These are phyloP conservation scores for Corylus avellana DNA, from an alignment of 306 rosid genomes.

Conservation along the genomic window DNA sequence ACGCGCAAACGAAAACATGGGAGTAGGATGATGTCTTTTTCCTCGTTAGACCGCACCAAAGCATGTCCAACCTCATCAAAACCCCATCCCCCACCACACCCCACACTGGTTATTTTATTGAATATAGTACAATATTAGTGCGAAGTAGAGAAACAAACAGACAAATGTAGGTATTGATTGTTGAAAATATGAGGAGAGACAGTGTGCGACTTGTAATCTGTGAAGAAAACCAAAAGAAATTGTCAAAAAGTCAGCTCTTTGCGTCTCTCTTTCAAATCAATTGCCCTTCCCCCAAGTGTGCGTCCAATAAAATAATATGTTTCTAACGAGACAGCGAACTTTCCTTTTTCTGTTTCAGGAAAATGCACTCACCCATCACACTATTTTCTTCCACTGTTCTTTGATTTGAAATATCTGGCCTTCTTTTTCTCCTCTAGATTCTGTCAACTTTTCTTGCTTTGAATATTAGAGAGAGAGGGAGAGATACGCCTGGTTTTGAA, in stretches of 20 bases:
- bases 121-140: background rate
- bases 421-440: conserved; percentile 41
- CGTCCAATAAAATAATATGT: conserved; percentile 34
- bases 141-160: conserved; percentile 18
- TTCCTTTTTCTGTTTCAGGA: conserved; percentile 38
- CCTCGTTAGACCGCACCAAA: conserved; percentile 22
- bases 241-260: conserved; percentile 49
- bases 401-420: conserved; percentile 44
- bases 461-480: conserved; percentile 25
- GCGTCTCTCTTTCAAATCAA: conserved; percentile 20
- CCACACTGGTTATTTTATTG: background rate
- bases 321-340: conserved; percentile 41
- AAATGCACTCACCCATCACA: background rate
- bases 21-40: background rate
- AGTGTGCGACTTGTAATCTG: background rate
- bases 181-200: conserved; percentile 32
- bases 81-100: background rate
- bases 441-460: conserved; percentile 35
- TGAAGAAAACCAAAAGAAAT: conserved; percentile 17
- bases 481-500: conserved; percentile 35
- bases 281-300: conserved; percentile 2
- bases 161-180: conserved; percentile 31
- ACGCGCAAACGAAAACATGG: conserved; percentile 29
- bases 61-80: conserved; percentile 7
- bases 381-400: conserved; percentile 1